Evolutionary conservation across 2,329 filamentous ascomycete species (phyloP).

Genomic region (Penicillium sclerotiorum): DNA sequence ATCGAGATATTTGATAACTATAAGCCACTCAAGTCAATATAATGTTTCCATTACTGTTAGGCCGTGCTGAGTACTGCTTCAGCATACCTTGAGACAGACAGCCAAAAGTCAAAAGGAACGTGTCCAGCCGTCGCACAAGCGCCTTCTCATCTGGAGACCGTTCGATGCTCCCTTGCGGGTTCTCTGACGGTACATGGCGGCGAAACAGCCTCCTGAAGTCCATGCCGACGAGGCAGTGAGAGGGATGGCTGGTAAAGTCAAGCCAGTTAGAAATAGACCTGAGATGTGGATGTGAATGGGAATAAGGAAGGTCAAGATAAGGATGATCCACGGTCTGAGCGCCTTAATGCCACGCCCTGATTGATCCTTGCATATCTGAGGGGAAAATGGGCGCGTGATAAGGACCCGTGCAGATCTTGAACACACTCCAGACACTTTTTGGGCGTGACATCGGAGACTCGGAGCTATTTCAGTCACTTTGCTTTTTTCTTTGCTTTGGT

Average conservation of each 20-base stretch:
- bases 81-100: constrained; percentile 42
- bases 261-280: background rate
- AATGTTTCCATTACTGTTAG: background rate
- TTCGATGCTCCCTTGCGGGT: constrained; percentile 11
- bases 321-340: background rate
- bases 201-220: constrained; percentile 16
- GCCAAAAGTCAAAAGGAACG: constrained; percentile 44
- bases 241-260: background rate
- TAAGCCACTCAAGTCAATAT: too few relatives aligned
- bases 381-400: constrained; percentile 12
- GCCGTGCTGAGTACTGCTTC: background rate
- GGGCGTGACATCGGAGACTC: too few relatives aligned
- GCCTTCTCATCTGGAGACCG: constrained; percentile 37
- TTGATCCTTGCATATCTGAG: constrained; percentile 11
- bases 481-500: too few relatives aligned
- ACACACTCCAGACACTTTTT: background rate
- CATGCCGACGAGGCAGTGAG: constrained; percentile 9
- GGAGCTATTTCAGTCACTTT: too few relatives aligned
- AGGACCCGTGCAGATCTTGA: constrained; percentile 7
- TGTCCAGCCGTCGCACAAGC: constrained; percentile 41
- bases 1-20: constrained; percentile 30
- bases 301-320: background rate
- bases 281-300: background rate
- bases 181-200: constrained; percentile 4
- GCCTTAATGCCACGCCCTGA: background rate